These are phyloP conservation scores for Aspergillus phoenicis DNA, from an alignment of 2,329 filamentous ascomycete species.

Conservation along the genomic window DNA sequence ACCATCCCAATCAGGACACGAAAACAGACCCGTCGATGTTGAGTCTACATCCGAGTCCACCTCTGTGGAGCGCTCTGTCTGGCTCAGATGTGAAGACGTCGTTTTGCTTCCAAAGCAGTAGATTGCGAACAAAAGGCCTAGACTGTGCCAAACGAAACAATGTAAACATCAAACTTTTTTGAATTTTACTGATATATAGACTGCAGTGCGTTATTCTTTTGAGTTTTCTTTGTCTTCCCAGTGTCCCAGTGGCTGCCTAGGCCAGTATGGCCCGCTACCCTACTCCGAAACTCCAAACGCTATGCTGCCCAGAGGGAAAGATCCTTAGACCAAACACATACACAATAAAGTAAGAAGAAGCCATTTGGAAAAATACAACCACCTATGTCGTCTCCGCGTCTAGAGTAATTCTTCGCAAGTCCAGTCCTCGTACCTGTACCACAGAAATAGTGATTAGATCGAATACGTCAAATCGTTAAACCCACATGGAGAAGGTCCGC, in stretches of 20 bases:
- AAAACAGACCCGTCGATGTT: background rate
- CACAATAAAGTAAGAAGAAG: constrained; percentile 27
- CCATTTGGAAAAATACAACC: constrained; percentile 23
- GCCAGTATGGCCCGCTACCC: constrained; percentile 19
- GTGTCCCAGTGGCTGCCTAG: constrained; percentile 17
- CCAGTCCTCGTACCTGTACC: constrained; percentile 93
- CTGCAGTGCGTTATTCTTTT: constrained; percentile 20
- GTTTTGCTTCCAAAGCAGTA: background rate
- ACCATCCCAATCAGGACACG: background rate
- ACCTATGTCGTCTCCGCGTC: constrained; percentile 18
- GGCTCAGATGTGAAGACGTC: background rate
- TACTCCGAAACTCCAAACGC: constrained; percentile 46
- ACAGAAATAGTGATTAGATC: constrained; percentile 13
- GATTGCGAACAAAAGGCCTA: background rate
- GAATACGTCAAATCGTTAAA: background rate
- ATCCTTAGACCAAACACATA: constrained; percentile 19
- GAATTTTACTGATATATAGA: constrained; percentile 15
- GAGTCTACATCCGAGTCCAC: background rate
- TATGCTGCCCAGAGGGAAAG: constrained; percentile 37
- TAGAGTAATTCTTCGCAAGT: constrained; percentile 90
- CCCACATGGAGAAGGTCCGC: constrained; percentile 33
- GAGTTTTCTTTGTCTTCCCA: constrained; percentile 16
- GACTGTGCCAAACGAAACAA: background rate
- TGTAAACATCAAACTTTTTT: constrained; percentile 20
- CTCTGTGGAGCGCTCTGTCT: background rate